Evolutionary conservation across 2,329 filamentous ascomycete species (phyloP).

Genomic region (Dactylellina parvicollis): DNA sequence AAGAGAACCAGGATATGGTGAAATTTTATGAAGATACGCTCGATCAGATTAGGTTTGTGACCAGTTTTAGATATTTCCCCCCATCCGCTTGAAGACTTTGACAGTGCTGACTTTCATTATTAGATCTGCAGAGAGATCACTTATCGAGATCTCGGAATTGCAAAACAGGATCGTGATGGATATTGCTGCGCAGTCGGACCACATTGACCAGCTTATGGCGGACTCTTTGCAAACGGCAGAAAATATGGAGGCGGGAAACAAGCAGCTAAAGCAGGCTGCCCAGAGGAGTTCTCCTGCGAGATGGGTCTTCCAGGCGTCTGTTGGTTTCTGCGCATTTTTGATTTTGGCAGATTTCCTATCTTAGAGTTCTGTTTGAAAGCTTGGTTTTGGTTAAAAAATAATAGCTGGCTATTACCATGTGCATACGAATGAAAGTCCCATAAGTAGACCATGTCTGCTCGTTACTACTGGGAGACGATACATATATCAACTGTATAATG

Average conservation of each 20-base stretch:
- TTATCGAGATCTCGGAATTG: slow-evolving; percentile 90
- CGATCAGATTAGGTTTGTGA: slow-evolving; percentile 86
- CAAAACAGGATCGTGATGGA: slow-evolving; percentile 90
- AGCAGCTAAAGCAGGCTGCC: slow-evolving; percentile 84
- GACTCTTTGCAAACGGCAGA: slow-evolving; percentile 84
- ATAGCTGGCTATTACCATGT: background rate
- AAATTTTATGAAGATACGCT: slow-evolving; percentile 93
- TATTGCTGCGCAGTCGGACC: slow-evolving; percentile 82
- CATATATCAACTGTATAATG: no score
- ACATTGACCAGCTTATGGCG: slow-evolving; percentile 86
- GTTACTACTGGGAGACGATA: no score
- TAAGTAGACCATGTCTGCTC: no score
- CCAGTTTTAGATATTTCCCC: no score
- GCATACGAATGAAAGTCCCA: no score
- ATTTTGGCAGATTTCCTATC: slow-evolving; percentile 80
- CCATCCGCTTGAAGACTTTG: background rate
- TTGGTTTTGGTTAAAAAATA: background rate
- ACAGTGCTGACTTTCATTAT: background rate
- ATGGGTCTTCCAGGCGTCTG: slow-evolving; percentile 82
- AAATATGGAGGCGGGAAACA: slow-evolving; percentile 89
- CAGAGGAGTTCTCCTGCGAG: slow-evolving; percentile 77
- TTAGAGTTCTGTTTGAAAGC: slow-evolving; percentile 57
- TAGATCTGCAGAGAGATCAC: slow-evolving; percentile 86
- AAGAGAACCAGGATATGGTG: slow-evolving; percentile 91
- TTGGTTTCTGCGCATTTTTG: slow-evolving; percentile 77